Evolutionary conservation across 2,329 filamentous ascomycete species (phyloP).

Genomic region (Aureobasidium lini): DNA sequence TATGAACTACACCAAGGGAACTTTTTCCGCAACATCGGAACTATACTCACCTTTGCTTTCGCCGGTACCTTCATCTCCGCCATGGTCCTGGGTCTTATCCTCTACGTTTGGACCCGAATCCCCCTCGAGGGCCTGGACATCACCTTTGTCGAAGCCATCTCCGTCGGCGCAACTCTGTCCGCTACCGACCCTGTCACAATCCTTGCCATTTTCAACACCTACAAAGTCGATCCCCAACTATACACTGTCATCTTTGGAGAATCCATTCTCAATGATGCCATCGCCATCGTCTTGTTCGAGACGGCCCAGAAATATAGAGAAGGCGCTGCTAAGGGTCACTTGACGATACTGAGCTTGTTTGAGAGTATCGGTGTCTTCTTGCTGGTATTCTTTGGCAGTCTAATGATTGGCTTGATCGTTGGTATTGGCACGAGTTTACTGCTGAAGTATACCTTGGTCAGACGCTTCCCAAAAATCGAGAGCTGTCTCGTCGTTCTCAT

Average conservation of each 20-base stretch:
- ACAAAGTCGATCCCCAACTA: conserved; percentile 97
- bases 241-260: conserved; percentile 99
- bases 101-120: conserved; percentile 83
- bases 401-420: conserved; percentile 80
- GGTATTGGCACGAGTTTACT: conserved; percentile 81
- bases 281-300: conserved; percentile 97
- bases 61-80: conserved; percentile 95
- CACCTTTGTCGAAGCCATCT: conserved; percentile 91
- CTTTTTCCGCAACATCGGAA: conserved; percentile 97
- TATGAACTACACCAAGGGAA: conserved; percentile 98
- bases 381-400: conserved; percentile 88
- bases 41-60: conserved; percentile 95
- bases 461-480: conserved; percentile 91
- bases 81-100: conserved; percentile 80
- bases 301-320: conserved; percentile 89
- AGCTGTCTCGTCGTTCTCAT: conserved; percentile 90
- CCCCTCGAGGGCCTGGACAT: conserved; percentile 80
- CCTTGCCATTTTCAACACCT: conserved; percentile 96
- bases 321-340: conserved; percentile 58
- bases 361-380: conserved; percentile 93
- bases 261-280: conserved; percentile 94
- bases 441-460: conserved; percentile 89
- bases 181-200: conserved; percentile 97
- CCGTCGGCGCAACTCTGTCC: conserved; percentile 89
- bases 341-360: conserved; percentile 75